Evolutionary conservation across 2,329 filamentous ascomycete species (phyloP).

Genomic region (Botrytis deweyae): DNA sequence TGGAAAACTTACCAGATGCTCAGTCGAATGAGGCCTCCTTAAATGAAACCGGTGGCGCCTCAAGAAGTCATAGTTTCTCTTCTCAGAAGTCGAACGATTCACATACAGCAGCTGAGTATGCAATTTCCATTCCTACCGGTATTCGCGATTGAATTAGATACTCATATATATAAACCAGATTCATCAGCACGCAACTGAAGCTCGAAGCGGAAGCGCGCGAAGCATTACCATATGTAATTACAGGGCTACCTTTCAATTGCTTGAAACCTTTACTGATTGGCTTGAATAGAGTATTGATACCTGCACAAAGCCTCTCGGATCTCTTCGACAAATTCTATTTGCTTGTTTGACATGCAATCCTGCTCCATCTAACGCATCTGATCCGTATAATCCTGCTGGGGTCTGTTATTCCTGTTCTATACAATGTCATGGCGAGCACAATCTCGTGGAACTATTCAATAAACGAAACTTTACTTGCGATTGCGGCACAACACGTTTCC

Average conservation of each 20-base stretch:
- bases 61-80: constrained; percentile 57
- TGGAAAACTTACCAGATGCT: background rate
- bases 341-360: constrained; percentile 94
- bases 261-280: constrained; percentile 16
- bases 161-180: constrained; percentile 50
- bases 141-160: background rate
- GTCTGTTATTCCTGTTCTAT: constrained; percentile 97
- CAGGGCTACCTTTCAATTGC: constrained; percentile 13
- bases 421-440: constrained; percentile 93
- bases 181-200: constrained; percentile 83
- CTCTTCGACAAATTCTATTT: constrained; percentile 84
- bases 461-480: constrained; percentile 97
- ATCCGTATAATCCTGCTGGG: constrained; percentile 70
- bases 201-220: constrained; percentile 95
- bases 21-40: constrained; percentile 19
- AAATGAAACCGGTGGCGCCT: constrained; percentile 28
- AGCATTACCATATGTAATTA: constrained; percentile 81
- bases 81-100: constrained; percentile 53
- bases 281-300: constrained; percentile 77
- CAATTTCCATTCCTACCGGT: constrained; percentile 18
- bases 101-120: constrained; percentile 50
- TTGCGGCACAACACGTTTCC: constrained; percentile 82
- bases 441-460: constrained; percentile 89
- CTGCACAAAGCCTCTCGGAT: constrained; percentile 86
- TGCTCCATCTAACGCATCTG: constrained; percentile 60